Conservation (phyloP, 1,284 basidiomycete genomes). For the Fistulinella staudtii region DNA sequence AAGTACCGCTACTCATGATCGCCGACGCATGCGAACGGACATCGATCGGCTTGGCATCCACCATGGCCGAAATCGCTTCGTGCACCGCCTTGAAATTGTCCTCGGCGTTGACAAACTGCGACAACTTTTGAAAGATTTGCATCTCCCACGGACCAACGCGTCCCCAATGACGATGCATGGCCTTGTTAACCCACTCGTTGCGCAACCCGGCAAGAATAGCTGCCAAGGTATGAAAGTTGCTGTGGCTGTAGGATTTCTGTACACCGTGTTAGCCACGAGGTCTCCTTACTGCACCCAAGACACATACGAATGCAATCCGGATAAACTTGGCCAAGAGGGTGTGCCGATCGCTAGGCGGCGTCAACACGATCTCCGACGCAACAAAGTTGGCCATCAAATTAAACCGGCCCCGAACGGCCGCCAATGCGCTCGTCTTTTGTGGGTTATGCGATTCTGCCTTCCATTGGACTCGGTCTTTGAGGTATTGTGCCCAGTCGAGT, state of each 20-base stretch:
- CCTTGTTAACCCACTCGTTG: conserved; percentile 65
- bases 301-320: conserved; percentile 78
- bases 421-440: conserved; percentile 66
- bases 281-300: neutral
- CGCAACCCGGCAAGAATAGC: conserved; percentile 80
- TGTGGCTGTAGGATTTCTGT: conserved; percentile 80
- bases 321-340: conserved; percentile 77
- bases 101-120: conserved; percentile 60
- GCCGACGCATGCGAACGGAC: conserved; percentile 46
- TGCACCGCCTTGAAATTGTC: conserved; percentile 79
- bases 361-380: conserved; percentile 73
- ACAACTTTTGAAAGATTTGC: conserved; percentile 74
- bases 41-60: conserved; percentile 59
- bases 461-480: conserved; percentile 70
- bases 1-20: conserved; percentile 43
- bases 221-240: conserved; percentile 78
- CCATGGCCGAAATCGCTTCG: conserved; percentile 58
- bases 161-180: conserved; percentile 67
- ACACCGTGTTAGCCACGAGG: conserved; percentile 7
- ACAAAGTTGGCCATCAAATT: conserved; percentile 85
- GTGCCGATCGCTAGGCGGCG: conserved; percentile 63
- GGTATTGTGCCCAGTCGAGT: conserved; percentile 78
- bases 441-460: conserved; percentile 58
- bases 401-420: conserved; percentile 81
- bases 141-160: conserved; percentile 71